A percentile compares a stretch with the other conserved stretches of the same genome.
phyloP scores from a whole-genome alignment of 805 yeast species.

The Candida sithepensis region DNA sequence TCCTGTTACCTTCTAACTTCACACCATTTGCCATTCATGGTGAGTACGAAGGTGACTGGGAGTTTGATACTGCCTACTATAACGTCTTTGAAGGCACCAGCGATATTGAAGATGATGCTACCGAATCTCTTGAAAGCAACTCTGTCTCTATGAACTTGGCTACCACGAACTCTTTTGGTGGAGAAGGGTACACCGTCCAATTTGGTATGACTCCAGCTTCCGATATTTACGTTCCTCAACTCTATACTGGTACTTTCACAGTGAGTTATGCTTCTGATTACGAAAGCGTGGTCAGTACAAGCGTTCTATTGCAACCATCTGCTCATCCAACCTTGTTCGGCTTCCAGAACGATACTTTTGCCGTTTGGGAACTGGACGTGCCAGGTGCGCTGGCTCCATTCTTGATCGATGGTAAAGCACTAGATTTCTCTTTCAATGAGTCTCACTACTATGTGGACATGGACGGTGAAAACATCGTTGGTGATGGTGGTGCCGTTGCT shows the following conservation, averaged over 20 bases:
- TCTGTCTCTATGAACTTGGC: not conserved
- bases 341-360: slow-evolving; percentile 4
- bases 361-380: slow-evolving; percentile 4
- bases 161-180: not conserved
- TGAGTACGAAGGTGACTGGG: slow-evolving; percentile 4
- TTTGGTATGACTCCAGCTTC: not conserved
- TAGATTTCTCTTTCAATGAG: slow-evolving; percentile 1
- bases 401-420: not conserved
- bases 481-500: not conserved
- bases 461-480: not conserved
- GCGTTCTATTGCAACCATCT: not conserved
- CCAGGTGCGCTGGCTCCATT: slow-evolving; percentile 2
- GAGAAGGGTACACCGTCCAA: not conserved
- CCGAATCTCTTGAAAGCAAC: not conserved
- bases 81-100: not conserved
- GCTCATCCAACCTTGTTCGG: slow-evolving; percentile 1
- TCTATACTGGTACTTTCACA: not conserved
- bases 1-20: slow-evolving; percentile 9
- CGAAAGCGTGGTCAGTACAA: not conserved
- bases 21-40: slow-evolving; percentile 10
- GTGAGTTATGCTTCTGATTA: not conserved
- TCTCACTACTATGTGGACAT: slow-evolving; percentile 1
- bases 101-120: not conserved
- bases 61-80: slow-evolving; percentile 6
- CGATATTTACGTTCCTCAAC: not conserved